Conservation (phyloP, 768 basidiomycete genomes). For the Lactarius sanguifluus region DNA sequence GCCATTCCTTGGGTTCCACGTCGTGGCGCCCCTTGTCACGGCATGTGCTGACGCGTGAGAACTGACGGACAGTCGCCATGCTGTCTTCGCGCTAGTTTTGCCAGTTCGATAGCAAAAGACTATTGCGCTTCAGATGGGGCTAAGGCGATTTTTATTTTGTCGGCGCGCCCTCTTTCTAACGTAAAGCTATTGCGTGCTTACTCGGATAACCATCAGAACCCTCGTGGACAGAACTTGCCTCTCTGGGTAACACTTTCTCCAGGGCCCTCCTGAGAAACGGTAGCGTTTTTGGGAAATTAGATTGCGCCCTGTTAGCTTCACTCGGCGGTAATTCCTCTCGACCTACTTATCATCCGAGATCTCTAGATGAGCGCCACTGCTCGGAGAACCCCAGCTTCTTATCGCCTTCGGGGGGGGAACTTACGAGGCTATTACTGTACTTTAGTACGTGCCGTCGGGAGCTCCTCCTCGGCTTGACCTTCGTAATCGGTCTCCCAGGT, state of each 20-base stretch:
- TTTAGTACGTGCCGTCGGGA: constrained; percentile 22
- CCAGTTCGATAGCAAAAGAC: constrained; percentile 26
- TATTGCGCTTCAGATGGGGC: constrained; percentile 25
- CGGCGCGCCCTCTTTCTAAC: constrained; percentile 23
- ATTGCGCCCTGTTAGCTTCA: constrained; percentile 9
- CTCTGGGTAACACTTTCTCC: constrained; percentile 23
- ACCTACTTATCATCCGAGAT: constrained; percentile 24
- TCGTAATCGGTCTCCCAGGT: constrained; percentile 11
- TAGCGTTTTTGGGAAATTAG: constrained; percentile 11
- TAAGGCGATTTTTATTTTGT: constrained; percentile 24
- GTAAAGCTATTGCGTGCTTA: constrained; percentile 22
- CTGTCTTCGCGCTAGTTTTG: constrained; percentile 27
- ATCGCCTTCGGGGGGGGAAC: constrained; percentile 24
- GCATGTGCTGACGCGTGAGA: constrained; percentile 27
- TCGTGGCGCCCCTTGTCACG: constrained; percentile 28
- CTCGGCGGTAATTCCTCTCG: constrained; percentile 22
- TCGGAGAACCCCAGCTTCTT: constrained; percentile 26
- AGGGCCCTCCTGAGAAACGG: constrained; percentile 22
- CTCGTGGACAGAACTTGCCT: constrained; percentile 22
- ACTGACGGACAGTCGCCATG: constrained; percentile 19
- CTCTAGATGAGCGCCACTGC: constrained; percentile 21
- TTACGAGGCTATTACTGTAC: constrained; percentile 26
- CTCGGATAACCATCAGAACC: constrained; percentile 30
- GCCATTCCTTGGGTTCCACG: constrained; percentile 26
- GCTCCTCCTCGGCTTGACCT: constrained; percentile 9